These are phyloP conservation scores for Colletotrichum endophyticum DNA, from an alignment of 2,329 filamentous ascomycete species.

Conservation along the genomic window DNA sequence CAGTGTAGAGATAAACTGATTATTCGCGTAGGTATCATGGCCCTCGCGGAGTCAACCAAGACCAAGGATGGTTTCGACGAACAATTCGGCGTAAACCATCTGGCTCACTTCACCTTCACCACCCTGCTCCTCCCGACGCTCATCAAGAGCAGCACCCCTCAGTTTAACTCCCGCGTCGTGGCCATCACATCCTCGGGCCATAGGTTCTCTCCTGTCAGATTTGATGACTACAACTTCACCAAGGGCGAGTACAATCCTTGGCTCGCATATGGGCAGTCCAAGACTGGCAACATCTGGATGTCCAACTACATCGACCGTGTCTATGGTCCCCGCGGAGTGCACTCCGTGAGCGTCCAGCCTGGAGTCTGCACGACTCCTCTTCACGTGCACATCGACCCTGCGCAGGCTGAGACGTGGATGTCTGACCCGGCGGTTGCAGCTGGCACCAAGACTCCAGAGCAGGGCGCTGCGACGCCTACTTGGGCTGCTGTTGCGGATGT, in stretches of 20 bases:
- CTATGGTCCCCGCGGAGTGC: conserved; percentile 44
- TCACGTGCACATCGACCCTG: conserved; percentile 17
- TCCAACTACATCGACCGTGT: conserved; percentile 51
- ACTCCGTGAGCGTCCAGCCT: conserved; percentile 46
- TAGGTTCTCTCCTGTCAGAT: conserved; percentile 32
- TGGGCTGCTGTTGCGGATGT: conserved; percentile 43
- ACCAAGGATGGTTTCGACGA: conserved; percentile 28
- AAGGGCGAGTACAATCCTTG: conserved; percentile 34
- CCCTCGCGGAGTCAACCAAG: conserved; percentile 6
- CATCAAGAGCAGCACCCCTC: conserved; percentile 38
- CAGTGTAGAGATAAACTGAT: neutral
- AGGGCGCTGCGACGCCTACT: conserved; percentile 50
- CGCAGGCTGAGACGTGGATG: neutral
- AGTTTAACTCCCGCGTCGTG: conserved; percentile 51
- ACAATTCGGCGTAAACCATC: conserved; percentile 58
- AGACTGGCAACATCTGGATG: conserved; percentile 52
- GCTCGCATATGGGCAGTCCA: conserved; percentile 46
- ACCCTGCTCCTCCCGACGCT: conserved; percentile 50
- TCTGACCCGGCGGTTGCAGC: neutral
- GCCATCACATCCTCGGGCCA: conserved; percentile 48
- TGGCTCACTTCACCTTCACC: conserved; percentile 59
- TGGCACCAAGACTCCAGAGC: conserved; percentile 27
- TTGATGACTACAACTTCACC: conserved; percentile 38
- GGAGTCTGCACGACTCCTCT: conserved; percentile 37
- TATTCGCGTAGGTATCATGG: conserved; percentile 13